Base-by-base conservation (phyloP, 2,329 filamentous ascomycete species). In the Arthroderma sp. region DNA sequence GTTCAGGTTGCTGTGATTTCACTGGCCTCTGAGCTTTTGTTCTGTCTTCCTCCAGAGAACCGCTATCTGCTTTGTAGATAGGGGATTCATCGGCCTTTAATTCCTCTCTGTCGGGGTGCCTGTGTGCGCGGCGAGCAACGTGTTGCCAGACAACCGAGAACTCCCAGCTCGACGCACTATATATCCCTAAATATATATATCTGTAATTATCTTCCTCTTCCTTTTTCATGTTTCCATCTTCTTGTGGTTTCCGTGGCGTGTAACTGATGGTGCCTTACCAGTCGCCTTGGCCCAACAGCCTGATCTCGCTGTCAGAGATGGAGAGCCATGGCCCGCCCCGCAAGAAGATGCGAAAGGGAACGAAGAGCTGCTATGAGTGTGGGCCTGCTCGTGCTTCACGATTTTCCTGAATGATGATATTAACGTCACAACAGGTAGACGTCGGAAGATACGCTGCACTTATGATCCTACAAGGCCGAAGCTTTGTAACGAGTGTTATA, bases 291-390 rank as follows among this genome's bases (percentile, higher is more conserved):
- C 10, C 29, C 10, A 22, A 5, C 36, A 47, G 15, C 33, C 55
- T 58, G 54, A 49, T 49, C 29, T 40, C 46, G 7, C 10, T 30
- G 28, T 34, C 31, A 5, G 46, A 39, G 9, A 28, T 56, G 44
- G 54, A 49, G 39, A 47, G 63, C 39, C 42, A 44, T 6, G 54
- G 61, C 38, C 44, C 62, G 54, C 55, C 61, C n/a, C 58, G 58
- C 31, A 67, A 66, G 53, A 66, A 58, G 49, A 66, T 67, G 62
- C 54, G 64, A 38, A 67, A 67, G 38, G 64, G 64, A 15, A 67
- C 64, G 22, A 65, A 61, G 48, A 66, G 63, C 47, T 67, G 64
- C 52, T 52, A 55, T 40, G 64, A 67, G 55, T 67, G 64, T 61
- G 55, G 39, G 55, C 36, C 36, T 27, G 6, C 32, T 34, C 32